Percentiles rank a stretch among this genome's conserved stretches.
These are phyloP conservation scores for Vachellia pachyceras DNA, from an alignment of 306 rosid species.

Conservation along the genomic window DNA sequence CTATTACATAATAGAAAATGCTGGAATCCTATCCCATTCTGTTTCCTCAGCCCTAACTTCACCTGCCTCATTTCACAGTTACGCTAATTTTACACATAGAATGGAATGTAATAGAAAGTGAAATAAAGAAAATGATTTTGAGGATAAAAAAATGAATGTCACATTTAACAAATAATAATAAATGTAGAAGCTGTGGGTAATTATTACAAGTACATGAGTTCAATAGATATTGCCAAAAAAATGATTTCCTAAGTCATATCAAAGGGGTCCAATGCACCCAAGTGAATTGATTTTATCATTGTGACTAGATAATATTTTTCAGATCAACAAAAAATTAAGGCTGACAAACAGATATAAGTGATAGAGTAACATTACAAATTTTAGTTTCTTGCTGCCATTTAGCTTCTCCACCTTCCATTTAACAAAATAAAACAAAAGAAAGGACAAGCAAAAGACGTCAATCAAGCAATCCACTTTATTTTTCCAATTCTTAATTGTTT, in stretches of 20 bases:
- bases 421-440: conserved; percentile 34
- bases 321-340: conserved; percentile 13
- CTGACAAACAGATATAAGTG: background rate
- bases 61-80: background rate
- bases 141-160: background rate
- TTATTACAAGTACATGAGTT: background rate
- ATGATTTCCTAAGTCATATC: background rate
- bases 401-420: background rate
- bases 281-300: conserved; percentile 1
- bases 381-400: conserved; percentile 7
- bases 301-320: conserved; percentile 6
- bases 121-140: background rate
- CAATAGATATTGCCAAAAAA: background rate
- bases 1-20: background rate
- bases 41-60: background rate
- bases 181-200: background rate
- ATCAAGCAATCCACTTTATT: no score
- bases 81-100: background rate
- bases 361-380: background rate
- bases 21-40: conserved; percentile 20
- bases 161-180: background rate
- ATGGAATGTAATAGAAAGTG: background rate
- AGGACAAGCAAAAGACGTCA: conserved; percentile 14
- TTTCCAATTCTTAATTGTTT: no score
- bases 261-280: background rate